phyloP scores from a whole-genome alignment of 495 filamentous ascomycete species.

The Penicillium maclennaniae region DNA sequence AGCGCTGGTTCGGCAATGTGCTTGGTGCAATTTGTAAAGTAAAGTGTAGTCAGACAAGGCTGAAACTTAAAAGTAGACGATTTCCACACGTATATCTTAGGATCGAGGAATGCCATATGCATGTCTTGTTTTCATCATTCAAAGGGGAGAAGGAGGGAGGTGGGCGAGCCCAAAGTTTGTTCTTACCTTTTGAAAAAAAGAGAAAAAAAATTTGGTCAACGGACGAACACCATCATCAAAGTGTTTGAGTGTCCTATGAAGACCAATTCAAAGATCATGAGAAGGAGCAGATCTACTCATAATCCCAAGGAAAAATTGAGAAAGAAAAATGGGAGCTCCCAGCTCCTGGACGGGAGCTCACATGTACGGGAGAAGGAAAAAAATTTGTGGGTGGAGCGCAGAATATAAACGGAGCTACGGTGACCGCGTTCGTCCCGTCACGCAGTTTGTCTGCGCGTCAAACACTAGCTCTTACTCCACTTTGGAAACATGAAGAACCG shows the following conservation, averaged over 20 bases:
- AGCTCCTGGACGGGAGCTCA: constrained; percentile 15
- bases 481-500: neutral
- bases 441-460: constrained; percentile 13
- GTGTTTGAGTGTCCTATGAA: neutral
- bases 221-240: constrained; percentile 13
- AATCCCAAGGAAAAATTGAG: constrained; percentile 5
- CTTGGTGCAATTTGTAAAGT: constrained; percentile 22
- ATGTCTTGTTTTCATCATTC: constrained; percentile 82
- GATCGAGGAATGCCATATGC: constrained; percentile 96
- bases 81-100: constrained; percentile 83
- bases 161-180: constrained; percentile 14
- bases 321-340: constrained; percentile 10
- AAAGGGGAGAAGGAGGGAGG: constrained; percentile 27
- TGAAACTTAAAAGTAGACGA: constrained; percentile 83
- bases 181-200: constrained; percentile 54
- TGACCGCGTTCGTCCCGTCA: neutral
- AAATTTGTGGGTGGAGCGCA: constrained; percentile 38
- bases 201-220: constrained; percentile 3
- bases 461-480: constrained; percentile 6
- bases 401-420: constrained; percentile 25
- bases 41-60: constrained; percentile 84
- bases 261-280: constrained; percentile 7
- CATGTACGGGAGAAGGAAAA: constrained; percentile 27
- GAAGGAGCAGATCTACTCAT: constrained; percentile 9
- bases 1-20: constrained; percentile 31